Conservation (phyloP, 2,329 filamentous ascomycete species). For the Malbranchea cinnamomea region DNA sequence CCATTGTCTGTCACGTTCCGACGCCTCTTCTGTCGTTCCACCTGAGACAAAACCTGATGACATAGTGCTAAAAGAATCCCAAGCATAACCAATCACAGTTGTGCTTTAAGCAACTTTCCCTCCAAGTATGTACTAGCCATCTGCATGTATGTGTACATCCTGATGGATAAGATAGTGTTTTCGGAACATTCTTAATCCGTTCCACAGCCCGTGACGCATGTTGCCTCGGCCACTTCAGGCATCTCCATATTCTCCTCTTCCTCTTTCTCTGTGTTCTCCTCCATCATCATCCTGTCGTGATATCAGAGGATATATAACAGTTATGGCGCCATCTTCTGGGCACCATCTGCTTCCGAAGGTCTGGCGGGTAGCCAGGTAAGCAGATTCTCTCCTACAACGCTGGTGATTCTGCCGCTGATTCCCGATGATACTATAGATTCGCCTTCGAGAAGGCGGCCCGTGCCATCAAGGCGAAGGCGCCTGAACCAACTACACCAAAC, state of each 20-base stretch:
- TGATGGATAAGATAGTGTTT: no score
- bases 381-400: conserved; percentile 4
- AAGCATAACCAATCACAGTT: no score
- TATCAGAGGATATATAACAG: conserved; percentile 8
- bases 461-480: conserved; percentile 27
- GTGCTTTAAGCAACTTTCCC: no score
- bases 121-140: no score
- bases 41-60: conserved; percentile 32
- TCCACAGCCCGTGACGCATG: no score
- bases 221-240: conserved; percentile 3
- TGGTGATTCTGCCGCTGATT: conserved; percentile 13
- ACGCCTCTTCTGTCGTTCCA: conserved; percentile 26
- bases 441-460: conserved; percentile 33
- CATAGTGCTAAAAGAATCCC: no score
- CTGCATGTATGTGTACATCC: no score
- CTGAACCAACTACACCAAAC: conserved; percentile 23
- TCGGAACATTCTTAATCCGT: no score
- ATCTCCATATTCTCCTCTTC: neutral
- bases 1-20: conserved; percentile 29
- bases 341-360: conserved; percentile 36
- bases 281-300: conserved; percentile 8
- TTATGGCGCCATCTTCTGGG: conserved; percentile 34
- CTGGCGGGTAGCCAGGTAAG: conserved; percentile 34
- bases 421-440: conserved; percentile 21
- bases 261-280: conserved; percentile 1